Conservation (phyloP, 2,329 filamentous ascomycete species). For the Paraphaeosphaeria sporulosa region DNA sequence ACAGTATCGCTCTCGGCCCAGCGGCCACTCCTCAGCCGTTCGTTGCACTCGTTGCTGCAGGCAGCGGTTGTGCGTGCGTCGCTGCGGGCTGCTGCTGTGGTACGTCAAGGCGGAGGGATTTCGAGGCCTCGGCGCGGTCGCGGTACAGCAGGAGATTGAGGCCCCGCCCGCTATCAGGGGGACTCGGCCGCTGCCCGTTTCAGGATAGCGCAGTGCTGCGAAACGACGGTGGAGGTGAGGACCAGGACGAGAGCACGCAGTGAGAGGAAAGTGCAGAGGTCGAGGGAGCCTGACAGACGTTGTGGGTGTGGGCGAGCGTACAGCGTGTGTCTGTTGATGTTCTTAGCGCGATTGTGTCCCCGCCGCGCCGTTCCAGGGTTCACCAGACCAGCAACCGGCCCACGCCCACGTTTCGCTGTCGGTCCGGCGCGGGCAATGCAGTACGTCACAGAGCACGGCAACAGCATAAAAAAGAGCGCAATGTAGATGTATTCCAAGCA, state of each 20-base stretch:
- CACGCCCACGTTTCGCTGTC: conserved; percentile 7
- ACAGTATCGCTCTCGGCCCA: conserved; percentile 42
- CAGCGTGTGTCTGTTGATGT: conserved; percentile 11
- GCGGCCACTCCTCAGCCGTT: conserved; percentile 35
- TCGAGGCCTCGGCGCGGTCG: conserved; percentile 31
- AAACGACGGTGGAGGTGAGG: conserved; percentile 13
- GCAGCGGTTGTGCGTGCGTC: conserved; percentile 24
- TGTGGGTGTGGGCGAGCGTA: conserved; percentile 7
- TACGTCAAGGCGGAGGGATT: conserved; percentile 33
- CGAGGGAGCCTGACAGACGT: neutral
- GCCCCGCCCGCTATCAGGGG: conserved; percentile 44
- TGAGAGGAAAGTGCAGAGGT: neutral
- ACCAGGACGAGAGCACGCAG: neutral
- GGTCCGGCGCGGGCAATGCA: neutral
- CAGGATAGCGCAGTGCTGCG: conserved; percentile 26
- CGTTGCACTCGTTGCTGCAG: conserved; percentile 26
- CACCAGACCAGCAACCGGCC: neutral
- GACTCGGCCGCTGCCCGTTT: conserved; percentile 30
- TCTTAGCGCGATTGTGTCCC: conserved; percentile 9
- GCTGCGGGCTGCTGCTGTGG: conserved; percentile 43
- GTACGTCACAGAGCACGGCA: conserved; percentile 4
- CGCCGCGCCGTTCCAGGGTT: conserved; percentile 9
- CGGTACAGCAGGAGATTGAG: conserved; percentile 31
- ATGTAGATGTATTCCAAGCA: neutral
- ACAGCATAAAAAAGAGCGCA: conserved; percentile 18